phyloP scores from a whole-genome alignment of 2,329 filamentous ascomycete species.

The Allantophomopsis cytisporea region DNA sequence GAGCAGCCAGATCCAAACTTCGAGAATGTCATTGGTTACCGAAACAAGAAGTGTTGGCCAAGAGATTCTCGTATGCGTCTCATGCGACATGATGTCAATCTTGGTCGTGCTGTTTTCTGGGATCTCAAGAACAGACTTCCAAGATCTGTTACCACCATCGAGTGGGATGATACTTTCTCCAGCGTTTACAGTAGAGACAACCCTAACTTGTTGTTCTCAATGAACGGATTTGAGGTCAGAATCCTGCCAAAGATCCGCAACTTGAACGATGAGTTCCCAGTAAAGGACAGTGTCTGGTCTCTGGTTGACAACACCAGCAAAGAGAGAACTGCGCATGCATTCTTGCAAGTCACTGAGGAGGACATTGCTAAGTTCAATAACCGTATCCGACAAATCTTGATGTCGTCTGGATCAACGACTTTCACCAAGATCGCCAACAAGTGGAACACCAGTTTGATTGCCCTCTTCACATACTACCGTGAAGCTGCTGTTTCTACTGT shows the following conservation, averaged over 20 bases:
- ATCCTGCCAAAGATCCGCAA: constrained; percentile 93
- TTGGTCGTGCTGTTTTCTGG: constrained; percentile 97
- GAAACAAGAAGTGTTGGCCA: constrained; percentile 99
- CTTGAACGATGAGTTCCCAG: constrained; percentile 87
- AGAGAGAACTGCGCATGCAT: constrained; percentile 92
- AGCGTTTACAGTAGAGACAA: constrained; percentile 98
- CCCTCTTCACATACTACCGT: constrained; percentile 95
- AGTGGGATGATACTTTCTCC: constrained; percentile 98
- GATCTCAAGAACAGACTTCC: constrained; percentile 95
- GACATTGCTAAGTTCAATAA: constrained; percentile 99
- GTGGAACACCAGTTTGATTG: constrained; percentile 97
- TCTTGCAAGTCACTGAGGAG: constrained; percentile 94
- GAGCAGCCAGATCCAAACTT: constrained; percentile 98
- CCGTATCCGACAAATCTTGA: constrained; percentile 92
- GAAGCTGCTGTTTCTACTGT: constrained; percentile 95
- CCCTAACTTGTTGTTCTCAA: constrained; percentile 90
- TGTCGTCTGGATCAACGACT: constrained; percentile 98
- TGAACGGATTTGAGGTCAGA: constrained; percentile 95
- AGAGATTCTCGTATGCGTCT: constrained; percentile 93
- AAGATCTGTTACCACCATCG: constrained; percentile 88
- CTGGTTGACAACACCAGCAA: constrained; percentile 93
- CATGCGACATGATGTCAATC: constrained; percentile 97
- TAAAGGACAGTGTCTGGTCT: constrained; percentile 98
- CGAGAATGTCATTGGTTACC: constrained; percentile 97
- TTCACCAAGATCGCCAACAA: constrained; percentile 99